phyloP scores from a whole-genome alignment of 1,284 basidiomycete genomes.

The Ganoderma leucocontextum region DNA sequence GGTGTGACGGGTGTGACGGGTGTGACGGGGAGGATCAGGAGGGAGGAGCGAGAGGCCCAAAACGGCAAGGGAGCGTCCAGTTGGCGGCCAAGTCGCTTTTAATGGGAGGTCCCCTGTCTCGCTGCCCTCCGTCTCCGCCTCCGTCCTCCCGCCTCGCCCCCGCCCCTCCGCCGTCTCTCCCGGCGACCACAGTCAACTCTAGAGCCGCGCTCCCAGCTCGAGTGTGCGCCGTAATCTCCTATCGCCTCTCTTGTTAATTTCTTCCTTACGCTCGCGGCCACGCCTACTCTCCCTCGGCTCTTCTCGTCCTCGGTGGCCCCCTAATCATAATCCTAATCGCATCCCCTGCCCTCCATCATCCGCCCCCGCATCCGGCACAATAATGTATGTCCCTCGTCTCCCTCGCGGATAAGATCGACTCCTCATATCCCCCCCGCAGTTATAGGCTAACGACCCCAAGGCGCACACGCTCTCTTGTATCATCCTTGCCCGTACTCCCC shows the following conservation, averaged over 20 bases:
- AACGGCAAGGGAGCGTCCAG: constrained; percentile 5
- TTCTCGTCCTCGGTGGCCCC: constrained; percentile 10
- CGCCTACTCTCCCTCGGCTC: constrained; percentile 4
- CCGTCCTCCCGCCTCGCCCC: constrained; percentile 9
- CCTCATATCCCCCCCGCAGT: constrained; percentile 21
- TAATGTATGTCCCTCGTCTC: constrained; percentile 18
- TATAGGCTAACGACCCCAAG: constrained; percentile 31
- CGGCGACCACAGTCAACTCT: constrained; percentile 13
- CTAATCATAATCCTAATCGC: constrained; percentile 13
- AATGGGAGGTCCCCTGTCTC: constrained; percentile 7
- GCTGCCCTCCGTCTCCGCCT: constrained; percentile 4
- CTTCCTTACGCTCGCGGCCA: neutral
- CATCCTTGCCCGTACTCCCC: constrained; percentile 26
- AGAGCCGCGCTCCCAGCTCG: constrained; percentile 21
- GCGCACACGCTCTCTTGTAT: constrained; percentile 34
- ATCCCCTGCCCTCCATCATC: neutral
- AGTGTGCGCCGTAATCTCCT: constrained; percentile 22
- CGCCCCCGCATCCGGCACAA: constrained; percentile 5
- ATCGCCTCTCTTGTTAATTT: constrained; percentile 14
- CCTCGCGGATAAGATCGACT: neutral
- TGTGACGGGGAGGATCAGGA: neutral
- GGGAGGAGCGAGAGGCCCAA: neutral
- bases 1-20: neutral
- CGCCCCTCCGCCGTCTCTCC: constrained; percentile 12
- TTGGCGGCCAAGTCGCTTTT: constrained; percentile 8